Evolutionary conservation across 2,329 filamentous ascomycete species (phyloP).

Genomic region (Rasamsonia emersonii): DNA sequence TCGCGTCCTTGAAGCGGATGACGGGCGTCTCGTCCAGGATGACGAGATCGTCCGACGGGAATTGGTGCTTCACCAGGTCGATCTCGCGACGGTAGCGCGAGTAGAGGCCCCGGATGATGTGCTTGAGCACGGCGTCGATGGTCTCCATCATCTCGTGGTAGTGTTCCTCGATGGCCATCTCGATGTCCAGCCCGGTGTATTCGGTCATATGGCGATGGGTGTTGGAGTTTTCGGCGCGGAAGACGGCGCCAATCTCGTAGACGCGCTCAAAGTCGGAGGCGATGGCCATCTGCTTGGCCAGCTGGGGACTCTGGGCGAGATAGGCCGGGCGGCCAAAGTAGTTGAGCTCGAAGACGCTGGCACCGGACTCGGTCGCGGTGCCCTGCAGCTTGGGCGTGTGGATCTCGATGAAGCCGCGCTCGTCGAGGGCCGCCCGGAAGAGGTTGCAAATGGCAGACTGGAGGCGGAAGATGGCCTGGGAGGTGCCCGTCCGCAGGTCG

Average conservation of each 20-base stretch:
- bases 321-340: conserved; percentile 86
- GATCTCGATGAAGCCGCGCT: conserved; percentile 78
- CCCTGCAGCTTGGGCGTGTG: conserved; percentile 89
- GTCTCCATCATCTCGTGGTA: conserved; percentile 79
- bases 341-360: conserved; percentile 83
- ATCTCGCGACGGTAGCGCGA: conserved; percentile 62
- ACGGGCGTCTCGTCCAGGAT: conserved; percentile 80
- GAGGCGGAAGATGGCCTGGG: conserved; percentile 80
- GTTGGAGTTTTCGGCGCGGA: conserved; percentile 91
- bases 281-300: conserved; percentile 89
- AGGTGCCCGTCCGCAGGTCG: conserved; percentile 75
- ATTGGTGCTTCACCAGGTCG: conserved; percentile 70
- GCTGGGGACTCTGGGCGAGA: conserved; percentile 81
- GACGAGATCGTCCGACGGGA: conserved; percentile 76
- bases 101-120: conserved; percentile 66
- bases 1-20: conserved; percentile 68
- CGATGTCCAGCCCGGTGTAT: conserved; percentile 85
- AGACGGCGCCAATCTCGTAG: conserved; percentile 83
- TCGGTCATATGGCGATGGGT: conserved; percentile 91
- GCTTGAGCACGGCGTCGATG: conserved; percentile 73
- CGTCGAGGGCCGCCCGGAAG: conserved; percentile 69
- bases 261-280: conserved; percentile 82
- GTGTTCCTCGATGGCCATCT: conserved; percentile 83
- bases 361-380: conserved; percentile 80
- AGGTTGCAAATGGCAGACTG: conserved; percentile 71